Evolutionary conservation across 345 rosid genomes (phyloP).

Genomic region (Citrus unshiu): DNA sequence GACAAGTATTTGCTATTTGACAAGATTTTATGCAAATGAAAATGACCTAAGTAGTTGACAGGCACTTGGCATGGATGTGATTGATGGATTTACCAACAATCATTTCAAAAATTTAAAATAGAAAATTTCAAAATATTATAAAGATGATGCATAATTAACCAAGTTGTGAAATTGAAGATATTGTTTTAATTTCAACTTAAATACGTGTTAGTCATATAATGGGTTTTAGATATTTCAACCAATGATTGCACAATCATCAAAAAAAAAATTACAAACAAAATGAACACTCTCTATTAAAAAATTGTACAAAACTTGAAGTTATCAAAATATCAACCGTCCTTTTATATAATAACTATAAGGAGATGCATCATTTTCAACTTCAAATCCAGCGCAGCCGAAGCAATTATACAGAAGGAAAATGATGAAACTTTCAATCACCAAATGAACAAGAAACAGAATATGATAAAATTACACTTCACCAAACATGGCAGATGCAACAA

Average conservation of each 20-base stretch:
- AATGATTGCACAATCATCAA: not conserved
- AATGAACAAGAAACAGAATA: conserved; percentile 5
- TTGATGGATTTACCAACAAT: no score
- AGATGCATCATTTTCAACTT: conserved; percentile 8
- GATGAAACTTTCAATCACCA: not conserved
- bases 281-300: not conserved
- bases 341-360: not conserved
- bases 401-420: not conserved
- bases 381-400: not conserved
- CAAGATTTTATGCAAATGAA: not conserved
- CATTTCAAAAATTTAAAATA: not conserved
- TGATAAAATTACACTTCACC: conserved; percentile 19
- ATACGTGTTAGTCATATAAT: not conserved
- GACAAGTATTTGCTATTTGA: not conserved
- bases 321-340: not conserved
- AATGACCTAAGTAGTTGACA: not conserved
- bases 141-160: not conserved
- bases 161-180: not conserved
- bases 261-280: not conserved
- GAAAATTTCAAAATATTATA: not conserved
- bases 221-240: not conserved
- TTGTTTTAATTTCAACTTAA: not conserved
- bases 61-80: not conserved
- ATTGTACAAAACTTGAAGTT: not conserved
- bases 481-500: conserved; percentile 43